A percentile compares a stretch with the other conserved stretches of the same genome.
These are phyloP conservation scores for Penstemon barbatus DNA, from an alignment of 257 asterid genomes.

Conservation along the genomic window DNA sequence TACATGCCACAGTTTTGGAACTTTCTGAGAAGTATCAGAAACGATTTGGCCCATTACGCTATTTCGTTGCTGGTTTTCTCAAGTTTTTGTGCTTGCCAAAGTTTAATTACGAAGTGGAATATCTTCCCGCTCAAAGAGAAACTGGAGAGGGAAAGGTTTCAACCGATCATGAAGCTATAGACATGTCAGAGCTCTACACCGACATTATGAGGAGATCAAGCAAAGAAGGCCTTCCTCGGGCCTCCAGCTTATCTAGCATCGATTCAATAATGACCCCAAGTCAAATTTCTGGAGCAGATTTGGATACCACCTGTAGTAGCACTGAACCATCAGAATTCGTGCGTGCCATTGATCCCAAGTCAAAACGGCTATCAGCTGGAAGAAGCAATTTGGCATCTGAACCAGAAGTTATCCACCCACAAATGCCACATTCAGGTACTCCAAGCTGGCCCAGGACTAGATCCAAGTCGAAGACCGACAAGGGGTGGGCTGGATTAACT, in stretches of 20 bases:
- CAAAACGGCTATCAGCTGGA: constrained; percentile 81
- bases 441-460: constrained; percentile 91
- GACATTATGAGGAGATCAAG: constrained; percentile 92
- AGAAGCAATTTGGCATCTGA: constrained; percentile 68
- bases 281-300: constrained; percentile 65
- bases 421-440: constrained; percentile 67
- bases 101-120: constrained; percentile 88
- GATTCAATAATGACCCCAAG: constrained; percentile 94
- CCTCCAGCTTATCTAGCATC: constrained; percentile 93
- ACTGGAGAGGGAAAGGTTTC: constrained; percentile 51
- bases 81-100: constrained; percentile 91
- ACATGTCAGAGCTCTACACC: constrained; percentile 84
- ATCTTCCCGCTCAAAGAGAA: constrained; percentile 71
- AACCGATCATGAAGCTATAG: constrained; percentile 54
- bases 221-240: constrained; percentile 94
- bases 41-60: constrained; percentile 92
- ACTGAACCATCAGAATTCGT: constrained; percentile 91
- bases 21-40: constrained; percentile 93
- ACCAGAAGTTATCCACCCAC: constrained; percentile 92
- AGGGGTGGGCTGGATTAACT: constrained; percentile 67
- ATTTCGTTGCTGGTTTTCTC: constrained; percentile 94
- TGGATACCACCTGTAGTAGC: constrained; percentile 81
- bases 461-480: constrained; percentile 80
- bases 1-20: constrained; percentile 69
- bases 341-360: constrained; percentile 89